These are phyloP conservation scores for Capsicum baccatum DNA, from an alignment of 257 asterid genomes.

Conservation along the genomic window DNA sequence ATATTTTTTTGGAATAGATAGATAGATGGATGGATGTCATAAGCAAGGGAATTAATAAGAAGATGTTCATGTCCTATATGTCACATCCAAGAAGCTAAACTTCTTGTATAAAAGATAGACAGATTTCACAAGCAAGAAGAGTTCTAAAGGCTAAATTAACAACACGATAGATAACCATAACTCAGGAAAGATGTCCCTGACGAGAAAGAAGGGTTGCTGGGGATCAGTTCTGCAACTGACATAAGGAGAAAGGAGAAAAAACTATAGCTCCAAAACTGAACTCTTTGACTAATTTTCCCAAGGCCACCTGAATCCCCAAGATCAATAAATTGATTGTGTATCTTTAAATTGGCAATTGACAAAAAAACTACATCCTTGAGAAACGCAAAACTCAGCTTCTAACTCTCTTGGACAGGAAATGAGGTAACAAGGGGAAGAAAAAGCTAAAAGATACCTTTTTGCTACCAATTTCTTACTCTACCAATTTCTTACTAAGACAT, in stretches of 20 bases:
- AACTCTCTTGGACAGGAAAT: not conserved
- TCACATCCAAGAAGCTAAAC: conserved; percentile 5
- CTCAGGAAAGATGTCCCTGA: not conserved
- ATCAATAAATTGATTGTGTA: conserved; percentile 2
- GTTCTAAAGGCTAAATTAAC: not conserved
- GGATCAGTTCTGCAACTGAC: not conserved
- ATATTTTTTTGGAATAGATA: not conserved
- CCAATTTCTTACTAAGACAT: not conserved
- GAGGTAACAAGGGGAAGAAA: not conserved
- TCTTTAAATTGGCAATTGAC: not conserved
- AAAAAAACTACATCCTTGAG: not conserved
- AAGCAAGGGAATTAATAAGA: not conserved
- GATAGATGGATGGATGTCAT: not conserved
- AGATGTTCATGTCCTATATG: not conserved
- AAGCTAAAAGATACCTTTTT: not conserved
- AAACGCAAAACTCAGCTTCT: not conserved
- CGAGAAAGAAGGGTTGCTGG: conserved; percentile 22
- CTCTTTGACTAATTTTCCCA: not conserved
- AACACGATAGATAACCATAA: not conserved
- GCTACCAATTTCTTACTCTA: not conserved
- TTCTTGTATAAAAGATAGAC: not conserved
- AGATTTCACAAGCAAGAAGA: conserved; percentile 10
- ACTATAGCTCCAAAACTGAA: not conserved
- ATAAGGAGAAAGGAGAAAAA: not conserved
- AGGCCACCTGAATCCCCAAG: not conserved